These are phyloP conservation scores for Symbiotaphrina buchneri DNA, from an alignment of 495 filamentous ascomycete genomes.

Conservation along the genomic window DNA sequence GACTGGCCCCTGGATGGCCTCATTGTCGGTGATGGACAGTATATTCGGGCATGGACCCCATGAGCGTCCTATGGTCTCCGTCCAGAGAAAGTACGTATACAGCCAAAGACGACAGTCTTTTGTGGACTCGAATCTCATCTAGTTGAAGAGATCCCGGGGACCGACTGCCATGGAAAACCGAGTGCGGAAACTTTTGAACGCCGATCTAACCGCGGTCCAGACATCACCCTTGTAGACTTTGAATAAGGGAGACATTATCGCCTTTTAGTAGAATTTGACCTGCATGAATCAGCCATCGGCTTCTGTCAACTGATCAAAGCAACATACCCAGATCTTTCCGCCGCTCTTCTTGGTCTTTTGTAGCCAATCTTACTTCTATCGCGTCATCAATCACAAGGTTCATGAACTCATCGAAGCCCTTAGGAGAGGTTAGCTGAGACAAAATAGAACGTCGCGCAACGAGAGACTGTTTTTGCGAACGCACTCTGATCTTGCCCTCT, in stretches of 20 bases:
- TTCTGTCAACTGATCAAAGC: slow-evolving; percentile 9
- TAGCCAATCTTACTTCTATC: slow-evolving; percentile 69
- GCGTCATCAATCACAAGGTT: slow-evolving; percentile 94
- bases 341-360: slow-evolving; percentile 61
- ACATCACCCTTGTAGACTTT: slow-evolving; percentile 35
- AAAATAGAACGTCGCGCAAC: too few relatives aligned
- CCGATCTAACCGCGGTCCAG: too few relatives aligned
- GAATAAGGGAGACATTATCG: slow-evolving; percentile 91
- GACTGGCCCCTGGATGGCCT: slow-evolving; percentile 49
- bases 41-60: too few relatives aligned
- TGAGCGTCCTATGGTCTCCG: too few relatives aligned
- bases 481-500: slow-evolving; percentile 80
- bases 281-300: slow-evolving; percentile 12
- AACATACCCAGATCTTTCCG: slow-evolving; percentile 56
- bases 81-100: too few relatives aligned
- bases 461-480: slow-evolving; percentile 6
- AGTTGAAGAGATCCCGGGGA: too few relatives aligned
- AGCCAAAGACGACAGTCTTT: too few relatives aligned
- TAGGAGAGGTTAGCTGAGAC: slow-evolving; percentile 1
- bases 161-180: too few relatives aligned
- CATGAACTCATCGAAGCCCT: slow-evolving; percentile 99
- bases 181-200: too few relatives aligned
- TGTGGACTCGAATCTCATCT: too few relatives aligned
- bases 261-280: slow-evolving; percentile 94
- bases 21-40: slow-evolving; percentile 31